phyloP scores from a whole-genome alignment of 495 filamentous ascomycete species.

The Xylaria sp. region DNA sequence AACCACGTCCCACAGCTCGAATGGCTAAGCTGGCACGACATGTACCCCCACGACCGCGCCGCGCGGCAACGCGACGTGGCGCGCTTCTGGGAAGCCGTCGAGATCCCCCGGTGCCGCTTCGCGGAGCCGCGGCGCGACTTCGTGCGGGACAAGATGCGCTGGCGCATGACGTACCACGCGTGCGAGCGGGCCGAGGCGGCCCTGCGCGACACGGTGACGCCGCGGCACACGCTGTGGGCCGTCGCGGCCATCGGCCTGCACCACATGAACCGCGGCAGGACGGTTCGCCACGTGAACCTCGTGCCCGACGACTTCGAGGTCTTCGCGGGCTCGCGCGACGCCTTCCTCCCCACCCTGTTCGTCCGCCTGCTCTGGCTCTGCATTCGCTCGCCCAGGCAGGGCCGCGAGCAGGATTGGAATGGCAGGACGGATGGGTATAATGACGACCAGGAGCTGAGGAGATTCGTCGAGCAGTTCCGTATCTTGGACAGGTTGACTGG shows the following conservation, averaged over 20 bases:
- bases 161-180: background rate
- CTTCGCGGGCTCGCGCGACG: background rate
- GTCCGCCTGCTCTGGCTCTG: background rate
- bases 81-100: background rate
- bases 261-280: background rate
- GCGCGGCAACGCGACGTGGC: background rate
- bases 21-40: slow-evolving; percentile 1
- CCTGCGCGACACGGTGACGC: background rate
- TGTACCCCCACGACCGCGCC: background rate
- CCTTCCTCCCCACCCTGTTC: background rate
- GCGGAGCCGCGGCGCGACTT: background rate
- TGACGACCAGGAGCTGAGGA: background rate
- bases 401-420: background rate
- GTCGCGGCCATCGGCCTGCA: background rate
- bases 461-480: slow-evolving; percentile 4
- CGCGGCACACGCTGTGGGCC: background rate
- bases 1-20: background rate
- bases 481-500: background rate
- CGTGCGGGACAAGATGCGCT: background rate
- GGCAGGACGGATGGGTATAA: background rate
- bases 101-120: background rate
- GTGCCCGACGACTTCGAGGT: background rate
- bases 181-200: background rate
- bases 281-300: background rate
- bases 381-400: background rate